A percentile compares a stretch with the other conserved stretches of the same genome.
phyloP scores from a whole-genome alignment of 345 rosid genomes.

The Acer campestre region DNA sequence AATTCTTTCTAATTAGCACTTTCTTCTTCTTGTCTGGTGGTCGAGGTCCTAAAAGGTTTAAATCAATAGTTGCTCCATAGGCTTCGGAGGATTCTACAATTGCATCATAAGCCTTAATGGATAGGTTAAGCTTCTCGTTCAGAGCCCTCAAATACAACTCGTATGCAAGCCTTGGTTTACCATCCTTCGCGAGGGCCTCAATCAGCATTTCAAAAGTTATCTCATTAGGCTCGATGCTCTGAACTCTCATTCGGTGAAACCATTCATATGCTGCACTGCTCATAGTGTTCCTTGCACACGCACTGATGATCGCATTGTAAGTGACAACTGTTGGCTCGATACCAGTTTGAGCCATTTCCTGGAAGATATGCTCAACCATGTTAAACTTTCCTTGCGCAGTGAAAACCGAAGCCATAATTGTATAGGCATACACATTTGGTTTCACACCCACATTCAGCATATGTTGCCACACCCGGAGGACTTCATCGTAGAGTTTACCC shows the following conservation, averaged over 20 bases:
- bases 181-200: constrained; percentile 71
- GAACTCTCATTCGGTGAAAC: constrained; percentile 79
- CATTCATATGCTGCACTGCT: constrained; percentile 87
- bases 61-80: constrained; percentile 59
- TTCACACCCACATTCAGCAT: constrained; percentile 76
- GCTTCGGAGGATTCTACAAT: constrained; percentile 52
- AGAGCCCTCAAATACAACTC: constrained; percentile 67
- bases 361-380: constrained; percentile 60
- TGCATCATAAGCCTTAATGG: constrained; percentile 68
- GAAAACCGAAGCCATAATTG: constrained; percentile 83
- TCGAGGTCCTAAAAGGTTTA: constrained; percentile 64
- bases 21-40: constrained; percentile 51
- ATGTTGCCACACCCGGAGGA: constrained; percentile 85
- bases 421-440: constrained; percentile 75
- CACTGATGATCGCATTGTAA: constrained; percentile 83
- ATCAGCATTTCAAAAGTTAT: constrained; percentile 79
- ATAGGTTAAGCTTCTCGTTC: constrained; percentile 57
- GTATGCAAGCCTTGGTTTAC: constrained; percentile 80
- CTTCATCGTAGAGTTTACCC: constrained; percentile 85
- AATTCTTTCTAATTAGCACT: constrained; percentile 32
- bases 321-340: constrained; percentile 83
- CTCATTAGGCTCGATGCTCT: constrained; percentile 63
- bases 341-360: constrained; percentile 65
- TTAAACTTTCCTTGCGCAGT: constrained; percentile 66
- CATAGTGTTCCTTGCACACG: constrained; percentile 52